Evolutionary conservation across 2,329 filamentous ascomycete species (phyloP).

Genomic region (Calonectria naviculata): DNA sequence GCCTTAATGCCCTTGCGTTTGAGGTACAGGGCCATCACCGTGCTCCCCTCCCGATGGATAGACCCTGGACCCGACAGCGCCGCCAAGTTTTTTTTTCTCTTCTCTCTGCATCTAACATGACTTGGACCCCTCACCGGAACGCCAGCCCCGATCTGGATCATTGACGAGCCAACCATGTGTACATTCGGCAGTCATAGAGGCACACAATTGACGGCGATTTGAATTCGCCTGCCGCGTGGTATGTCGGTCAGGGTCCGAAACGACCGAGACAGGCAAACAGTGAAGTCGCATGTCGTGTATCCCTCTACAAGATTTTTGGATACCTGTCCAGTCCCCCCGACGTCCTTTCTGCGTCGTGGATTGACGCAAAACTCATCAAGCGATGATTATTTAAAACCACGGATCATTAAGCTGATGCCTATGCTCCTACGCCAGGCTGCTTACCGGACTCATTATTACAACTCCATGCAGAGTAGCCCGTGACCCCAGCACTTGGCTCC

Average conservation of each 20-base stretch:
- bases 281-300: neutral
- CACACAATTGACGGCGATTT: neutral
- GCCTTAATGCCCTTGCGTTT: neutral
- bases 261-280: neutral
- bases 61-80: conserved; percentile 1
- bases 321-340: neutral
- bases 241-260: neutral
- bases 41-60: neutral
- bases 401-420: neutral
- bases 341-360: neutral
- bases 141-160: neutral
- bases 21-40: neutral
- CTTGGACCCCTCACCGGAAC: neutral
- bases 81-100: neutral
- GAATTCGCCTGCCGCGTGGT: neutral
- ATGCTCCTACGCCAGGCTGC: too few relatives aligned
- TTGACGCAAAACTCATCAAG: neutral
- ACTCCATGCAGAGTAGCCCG: neutral
- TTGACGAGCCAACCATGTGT: neutral
- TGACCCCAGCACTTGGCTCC: neutral
- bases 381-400: neutral
- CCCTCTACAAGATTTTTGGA: neutral
- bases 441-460: neutral
- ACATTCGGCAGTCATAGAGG: neutral
- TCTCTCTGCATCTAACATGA: neutral